phyloP scores from a whole-genome alignment of 1,284 basidiomycete species.

The Schizophyllum commune region DNA sequence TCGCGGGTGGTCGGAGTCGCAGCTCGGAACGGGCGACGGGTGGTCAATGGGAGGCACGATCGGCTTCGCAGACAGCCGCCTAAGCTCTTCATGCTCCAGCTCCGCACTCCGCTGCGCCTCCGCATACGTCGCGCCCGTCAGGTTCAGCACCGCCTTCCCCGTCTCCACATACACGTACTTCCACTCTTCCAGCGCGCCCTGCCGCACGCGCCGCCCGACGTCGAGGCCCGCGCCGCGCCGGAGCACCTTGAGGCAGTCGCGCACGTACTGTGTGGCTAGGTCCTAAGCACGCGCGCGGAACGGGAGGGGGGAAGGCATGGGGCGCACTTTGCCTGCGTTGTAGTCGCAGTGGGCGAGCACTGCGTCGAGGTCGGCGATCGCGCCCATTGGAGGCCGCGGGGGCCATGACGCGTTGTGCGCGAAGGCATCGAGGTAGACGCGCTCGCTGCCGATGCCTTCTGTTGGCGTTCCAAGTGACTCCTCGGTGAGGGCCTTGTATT shows the following conservation, averaged over 20 bases:
- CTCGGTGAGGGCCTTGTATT: background rate
- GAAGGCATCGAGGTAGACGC: constrained; percentile 52
- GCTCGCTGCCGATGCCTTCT: constrained; percentile 45
- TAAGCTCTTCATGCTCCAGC: constrained; percentile 10
- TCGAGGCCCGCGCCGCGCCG: constrained; percentile 67
- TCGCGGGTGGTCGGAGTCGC: constrained; percentile 63
- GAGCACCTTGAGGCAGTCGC: constrained; percentile 72
- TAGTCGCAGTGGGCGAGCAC: constrained; percentile 72
- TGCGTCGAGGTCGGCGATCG: constrained; percentile 65
- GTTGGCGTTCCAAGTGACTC: background rate
- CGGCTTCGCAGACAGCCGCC: constrained; percentile 24
- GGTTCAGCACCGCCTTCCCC: constrained; percentile 19
- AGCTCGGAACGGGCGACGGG: constrained; percentile 43
- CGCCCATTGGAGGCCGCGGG: constrained; percentile 57
- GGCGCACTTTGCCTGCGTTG: constrained; percentile 47
- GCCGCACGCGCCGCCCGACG: constrained; percentile 51
- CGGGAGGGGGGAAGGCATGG: background rate
- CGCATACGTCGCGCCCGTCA: constrained; percentile 33
- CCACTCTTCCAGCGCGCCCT: constrained; percentile 55
- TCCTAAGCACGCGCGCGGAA: constrained; percentile 1
- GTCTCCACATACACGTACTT: constrained; percentile 55
- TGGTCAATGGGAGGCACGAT: constrained; percentile 37
- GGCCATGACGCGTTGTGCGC: constrained; percentile 49
- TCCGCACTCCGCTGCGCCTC: constrained; percentile 31
- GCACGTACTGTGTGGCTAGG: constrained; percentile 45